Percentiles rank a stretch among this genome's conserved stretches.
Conservation (phyloP, 2,329 filamentous ascomycete species). For the Curvularia sp. region DNA sequence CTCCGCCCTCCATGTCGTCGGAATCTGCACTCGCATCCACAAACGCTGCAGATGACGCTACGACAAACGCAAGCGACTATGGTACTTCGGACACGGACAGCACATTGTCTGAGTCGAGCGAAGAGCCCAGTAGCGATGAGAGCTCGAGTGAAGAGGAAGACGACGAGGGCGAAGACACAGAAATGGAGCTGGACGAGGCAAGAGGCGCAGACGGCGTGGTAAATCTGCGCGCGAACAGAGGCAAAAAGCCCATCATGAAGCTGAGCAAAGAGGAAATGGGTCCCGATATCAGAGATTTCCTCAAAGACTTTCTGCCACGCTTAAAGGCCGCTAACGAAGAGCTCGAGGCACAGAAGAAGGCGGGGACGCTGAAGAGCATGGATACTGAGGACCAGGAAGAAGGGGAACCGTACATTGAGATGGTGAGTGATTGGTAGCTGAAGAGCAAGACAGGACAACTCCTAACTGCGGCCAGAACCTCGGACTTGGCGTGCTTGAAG, state of each 20-base stretch:
- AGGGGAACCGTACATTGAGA: slow-evolving; percentile 50
- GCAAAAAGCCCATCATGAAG: slow-evolving; percentile 45
- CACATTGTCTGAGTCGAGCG: slow-evolving; percentile 46
- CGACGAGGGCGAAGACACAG: slow-evolving; percentile 21
- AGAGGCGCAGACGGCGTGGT: slow-evolving; percentile 26
- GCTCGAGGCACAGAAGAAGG: slow-evolving; percentile 51
- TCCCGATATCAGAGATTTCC: slow-evolving; percentile 43
- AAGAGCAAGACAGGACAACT: not conserved
- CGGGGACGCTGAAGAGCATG: slow-evolving; percentile 48
- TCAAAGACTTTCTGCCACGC: slow-evolving; percentile 54
- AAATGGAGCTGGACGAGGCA: slow-evolving; percentile 13
- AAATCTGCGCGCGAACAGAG: slow-evolving; percentile 41
- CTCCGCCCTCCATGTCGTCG: slow-evolving; percentile 33
- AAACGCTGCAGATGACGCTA: slow-evolving; percentile 23
- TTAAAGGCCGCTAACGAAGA: slow-evolving; percentile 54
- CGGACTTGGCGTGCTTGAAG: slow-evolving; percentile 57
- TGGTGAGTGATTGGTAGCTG: slow-evolving; percentile 37
- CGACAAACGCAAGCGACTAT: slow-evolving; percentile 29
- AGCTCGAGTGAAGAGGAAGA: slow-evolving; percentile 41
- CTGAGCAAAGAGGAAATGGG: slow-evolving; percentile 34
- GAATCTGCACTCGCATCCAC: slow-evolving; percentile 30
- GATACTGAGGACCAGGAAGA: slow-evolving; percentile 41
- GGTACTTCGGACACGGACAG: slow-evolving; percentile 34
- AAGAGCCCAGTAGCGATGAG: slow-evolving; percentile 50
- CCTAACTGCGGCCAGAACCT: slow-evolving; percentile 44